Evolutionary conservation across 1,139 yeast genomes (phyloP), one percentile per base, ranked within the genome.

Genomic region (Cylindricascospora bacillispora): DNA sequence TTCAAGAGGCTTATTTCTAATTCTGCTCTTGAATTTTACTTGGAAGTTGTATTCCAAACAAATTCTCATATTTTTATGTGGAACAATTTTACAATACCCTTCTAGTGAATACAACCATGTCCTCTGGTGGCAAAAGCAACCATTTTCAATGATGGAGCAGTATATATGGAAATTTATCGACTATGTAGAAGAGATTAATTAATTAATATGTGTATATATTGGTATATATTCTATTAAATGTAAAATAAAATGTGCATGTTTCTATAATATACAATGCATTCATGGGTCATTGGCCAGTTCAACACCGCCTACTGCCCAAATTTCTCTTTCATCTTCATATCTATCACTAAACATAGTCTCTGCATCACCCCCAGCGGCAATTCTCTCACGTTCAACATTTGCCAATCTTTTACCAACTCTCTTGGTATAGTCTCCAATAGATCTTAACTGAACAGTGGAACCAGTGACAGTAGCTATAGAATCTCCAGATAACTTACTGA

Each of bases 351-450:
- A 81, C 67, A 83, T 72, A 0, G 86, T 69, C 45, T 81, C 94
- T 12, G 67, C 82, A 50, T 85, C 95, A 37, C 95, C 95, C 30
- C 95, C 95, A 15, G 85, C 93, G 15, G 69, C 77, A 19, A 82
- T 66, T 59, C 94, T 71, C 45, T 82, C 95, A 47, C 86, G 68
- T 54, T 85, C 95, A 31, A 81, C 85, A 20, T 62, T 63, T 0
- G 95, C 95, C 43, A 86, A 67, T 54, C 95, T 69, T 33, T 65
- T 52, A 11, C 81, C 95, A 24, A 86, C 95, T 56, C 97, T 72
- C 59, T 71, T 79, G 4, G 93, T 80, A 55, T 82, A 86, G 48
- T 86, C 97, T 21, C 78, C 73, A 37, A 86, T 68, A 0, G 94
- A 80, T 53, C 95, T 68, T 30, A 76, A 61, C 44, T 67, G 77